These are phyloP conservation scores for Mrakia gelida DNA, from an alignment of 768 basidiomycete genomes.

Conservation along the genomic window DNA sequence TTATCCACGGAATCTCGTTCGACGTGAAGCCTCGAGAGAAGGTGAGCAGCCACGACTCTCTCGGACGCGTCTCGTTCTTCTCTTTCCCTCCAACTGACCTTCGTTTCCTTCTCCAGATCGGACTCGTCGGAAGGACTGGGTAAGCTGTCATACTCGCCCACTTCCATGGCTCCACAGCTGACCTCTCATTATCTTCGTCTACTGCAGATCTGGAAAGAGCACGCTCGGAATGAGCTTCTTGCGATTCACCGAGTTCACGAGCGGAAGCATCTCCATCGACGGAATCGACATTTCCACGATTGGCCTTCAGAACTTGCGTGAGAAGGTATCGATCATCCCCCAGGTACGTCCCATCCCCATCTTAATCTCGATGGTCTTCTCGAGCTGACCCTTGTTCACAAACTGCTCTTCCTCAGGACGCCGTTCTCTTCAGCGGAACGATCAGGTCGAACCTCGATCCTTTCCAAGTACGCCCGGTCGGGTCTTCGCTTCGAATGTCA, in stretches of 20 bases:
- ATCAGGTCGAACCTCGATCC: slow-evolving; percentile 47
- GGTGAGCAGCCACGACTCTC: neutral
- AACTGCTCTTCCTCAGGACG: slow-evolving; percentile 34
- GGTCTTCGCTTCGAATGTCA: neutral
- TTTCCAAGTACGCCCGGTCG: slow-evolving; percentile 37
- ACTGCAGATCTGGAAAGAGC: slow-evolving; percentile 50
- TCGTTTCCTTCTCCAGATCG: neutral
- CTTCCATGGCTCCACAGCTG: too few relatives aligned
- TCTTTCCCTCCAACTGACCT: neutral
- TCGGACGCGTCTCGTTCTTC: neutral
- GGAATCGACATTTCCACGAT: slow-evolving; percentile 84
- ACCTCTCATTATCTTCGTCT: too few relatives aligned
- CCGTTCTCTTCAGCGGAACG: slow-evolving; percentile 57
- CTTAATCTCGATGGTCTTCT: neutral
- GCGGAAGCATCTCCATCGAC: slow-evolving; percentile 75
- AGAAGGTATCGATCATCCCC: slow-evolving; percentile 49
- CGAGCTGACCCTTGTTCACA: neutral
- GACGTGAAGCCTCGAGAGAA: slow-evolving; percentile 64
- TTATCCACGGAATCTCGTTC: slow-evolving; percentile 69
- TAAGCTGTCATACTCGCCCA: too few relatives aligned
- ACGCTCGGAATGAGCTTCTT: slow-evolving; percentile 85
- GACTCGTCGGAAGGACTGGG: slow-evolving; percentile 43
- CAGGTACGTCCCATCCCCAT: slow-evolving; percentile 33
- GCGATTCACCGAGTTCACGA: slow-evolving; percentile 67
- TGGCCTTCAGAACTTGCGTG: slow-evolving; percentile 76